phyloP scores from a whole-genome alignment of 2,329 filamentous ascomycete genomes.

The Alternaria sp. region DNA sequence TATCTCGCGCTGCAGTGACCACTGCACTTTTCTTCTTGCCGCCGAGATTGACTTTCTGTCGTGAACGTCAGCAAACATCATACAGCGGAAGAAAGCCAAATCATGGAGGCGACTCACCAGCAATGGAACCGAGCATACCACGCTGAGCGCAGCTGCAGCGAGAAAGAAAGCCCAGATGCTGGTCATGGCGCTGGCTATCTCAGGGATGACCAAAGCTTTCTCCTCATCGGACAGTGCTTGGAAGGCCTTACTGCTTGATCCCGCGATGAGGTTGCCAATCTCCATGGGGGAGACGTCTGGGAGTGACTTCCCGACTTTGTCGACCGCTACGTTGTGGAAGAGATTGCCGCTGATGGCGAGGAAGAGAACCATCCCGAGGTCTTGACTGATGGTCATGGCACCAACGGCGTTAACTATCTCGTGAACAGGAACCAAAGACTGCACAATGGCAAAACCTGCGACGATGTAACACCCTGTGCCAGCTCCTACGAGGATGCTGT shows the following conservation, averaged over 20 bases:
- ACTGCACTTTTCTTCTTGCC: fast-evolving
- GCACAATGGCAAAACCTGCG: slow-evolving; percentile 23
- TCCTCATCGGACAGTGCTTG: neutral
- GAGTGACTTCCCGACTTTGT: neutral
- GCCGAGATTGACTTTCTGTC: neutral
- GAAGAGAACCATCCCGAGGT: slow-evolving; percentile 1
- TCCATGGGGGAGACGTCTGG: neutral
- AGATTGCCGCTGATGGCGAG: slow-evolving; percentile 4
- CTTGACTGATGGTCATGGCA: slow-evolving; percentile 8
- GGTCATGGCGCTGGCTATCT: neutral
- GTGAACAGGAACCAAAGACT: slow-evolving; percentile 12
- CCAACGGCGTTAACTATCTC: slow-evolving; percentile 24
- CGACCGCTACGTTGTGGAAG: neutral
- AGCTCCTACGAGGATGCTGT: slow-evolving; percentile 23
- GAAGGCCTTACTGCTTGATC: neutral
- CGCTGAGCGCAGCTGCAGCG: neutral
- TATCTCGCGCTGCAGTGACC: neutral
- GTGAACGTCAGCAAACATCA: neutral
- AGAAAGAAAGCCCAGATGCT: neutral
- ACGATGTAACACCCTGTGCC: slow-evolving; percentile 21
- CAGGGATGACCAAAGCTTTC: neutral
- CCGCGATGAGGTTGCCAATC: neutral
- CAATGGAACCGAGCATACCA: neutral
- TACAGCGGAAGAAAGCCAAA: neutral
- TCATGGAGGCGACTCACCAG: neutral